Evolutionary conservation across 2,329 filamentous ascomycete genomes (phyloP).

Genomic region (Ceratocystis smalleyi): DNA sequence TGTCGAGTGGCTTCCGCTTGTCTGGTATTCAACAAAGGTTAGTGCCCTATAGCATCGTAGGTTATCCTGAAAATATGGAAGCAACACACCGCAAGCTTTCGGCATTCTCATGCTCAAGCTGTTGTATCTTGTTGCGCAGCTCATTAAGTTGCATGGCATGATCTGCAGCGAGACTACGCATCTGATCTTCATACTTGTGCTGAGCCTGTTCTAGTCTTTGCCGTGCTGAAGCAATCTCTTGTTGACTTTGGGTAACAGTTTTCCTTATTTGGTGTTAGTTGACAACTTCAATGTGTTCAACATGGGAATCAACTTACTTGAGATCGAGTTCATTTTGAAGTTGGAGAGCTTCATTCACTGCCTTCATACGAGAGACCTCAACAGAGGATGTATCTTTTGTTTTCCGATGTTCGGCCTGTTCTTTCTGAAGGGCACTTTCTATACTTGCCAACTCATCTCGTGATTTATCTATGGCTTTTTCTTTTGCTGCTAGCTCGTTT

Average conservation of each 20-base stretch:
- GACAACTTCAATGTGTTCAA: neutral
- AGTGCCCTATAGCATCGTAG: neutral
- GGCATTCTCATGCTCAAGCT: slow-evolving; percentile 17
- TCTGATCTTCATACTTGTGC: slow-evolving; percentile 8
- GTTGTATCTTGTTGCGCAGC: slow-evolving; percentile 20
- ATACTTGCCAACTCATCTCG: slow-evolving; percentile 14
- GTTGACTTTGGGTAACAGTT: slow-evolving; percentile 19
- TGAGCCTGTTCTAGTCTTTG: slow-evolving; percentile 10
- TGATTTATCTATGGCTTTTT: slow-evolving; percentile 21
- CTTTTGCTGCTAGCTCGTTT: slow-evolving; percentile 59
- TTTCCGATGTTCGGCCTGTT: slow-evolving; percentile 30
- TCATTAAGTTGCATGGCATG: slow-evolving; percentile 4
- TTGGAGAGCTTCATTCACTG: slow-evolving; percentile 55
- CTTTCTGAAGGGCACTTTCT: slow-evolving; percentile 30
- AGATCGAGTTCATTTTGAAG: slow-evolving; percentile 53
- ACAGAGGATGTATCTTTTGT: slow-evolving; percentile 33
- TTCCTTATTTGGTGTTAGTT: slow-evolving; percentile 8
- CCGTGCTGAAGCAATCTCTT: slow-evolving; percentile 9
- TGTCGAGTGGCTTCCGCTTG: slow-evolving; percentile 18
- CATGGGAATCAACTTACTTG: slow-evolving; percentile 25
- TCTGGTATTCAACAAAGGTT: neutral
- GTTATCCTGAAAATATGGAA: neutral
- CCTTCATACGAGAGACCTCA: slow-evolving; percentile 43
- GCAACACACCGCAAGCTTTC: slow-evolving; percentile 14
- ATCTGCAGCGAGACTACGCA: slow-evolving; percentile 1